These are phyloP conservation scores for Geosiphon pyriformis DNA, from an alignment of 192 early-diverging fungal genomes.

Conservation along the genomic window DNA sequence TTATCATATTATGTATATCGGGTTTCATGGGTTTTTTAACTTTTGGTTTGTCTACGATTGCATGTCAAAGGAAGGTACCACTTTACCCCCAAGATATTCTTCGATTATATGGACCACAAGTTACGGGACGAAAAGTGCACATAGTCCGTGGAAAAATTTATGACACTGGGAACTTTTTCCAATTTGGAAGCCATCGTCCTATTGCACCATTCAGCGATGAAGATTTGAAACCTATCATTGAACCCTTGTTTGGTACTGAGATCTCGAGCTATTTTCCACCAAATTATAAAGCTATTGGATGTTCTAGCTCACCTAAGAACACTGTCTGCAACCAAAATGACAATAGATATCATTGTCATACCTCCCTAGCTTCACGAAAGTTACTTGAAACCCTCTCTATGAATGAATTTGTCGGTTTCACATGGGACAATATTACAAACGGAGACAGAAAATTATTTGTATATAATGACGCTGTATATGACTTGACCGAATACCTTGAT, in stretches of 20 bases:
- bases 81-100: conserved; percentile 33
- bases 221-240: conserved; percentile 8
- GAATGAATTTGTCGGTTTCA: conserved; percentile 17
- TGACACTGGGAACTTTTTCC: conserved; percentile 19
- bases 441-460: conserved; percentile 46
- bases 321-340: conserved; percentile 13
- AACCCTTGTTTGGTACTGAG: conserved; percentile 12
- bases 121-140: conserved; percentile 8
- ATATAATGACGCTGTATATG: conserved; percentile 37
- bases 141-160: conserved; percentile 23
- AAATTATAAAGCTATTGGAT: conserved; percentile 4
- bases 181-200: conserved; percentile 16
- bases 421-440: conserved; percentile 44
- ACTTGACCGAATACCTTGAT: conserved; percentile 12
- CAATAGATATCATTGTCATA: conserved; percentile 23
- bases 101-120: conserved; percentile 28
- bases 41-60: conserved; percentile 55
- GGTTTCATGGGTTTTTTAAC: conserved; percentile 68
- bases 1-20: conserved; percentile 64
- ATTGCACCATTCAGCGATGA: conserved; percentile 8
- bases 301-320: neutral
- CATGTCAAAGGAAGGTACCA: conserved; percentile 14
- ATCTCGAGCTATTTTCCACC: conserved; percentile 14
- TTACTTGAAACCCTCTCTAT: conserved; percentile 1
- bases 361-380: neutral